A percentile compares a stretch with the other conserved stretches of the same genome.
phyloP scores from a whole-genome alignment of 345 rosid species.

The Boechera divaricarpa region DNA sequence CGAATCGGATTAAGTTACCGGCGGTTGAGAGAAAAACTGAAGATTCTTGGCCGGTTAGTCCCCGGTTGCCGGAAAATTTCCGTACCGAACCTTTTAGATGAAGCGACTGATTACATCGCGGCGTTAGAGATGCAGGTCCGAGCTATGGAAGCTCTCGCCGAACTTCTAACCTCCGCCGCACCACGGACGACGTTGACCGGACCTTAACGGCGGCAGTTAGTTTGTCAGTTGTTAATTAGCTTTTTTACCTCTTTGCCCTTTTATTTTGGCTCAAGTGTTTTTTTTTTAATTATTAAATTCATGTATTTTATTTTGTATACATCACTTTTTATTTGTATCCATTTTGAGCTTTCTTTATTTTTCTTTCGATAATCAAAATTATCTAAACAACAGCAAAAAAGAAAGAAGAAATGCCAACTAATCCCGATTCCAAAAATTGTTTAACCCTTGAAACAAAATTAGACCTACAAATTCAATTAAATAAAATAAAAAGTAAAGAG shows the following conservation, averaged over 20 bases:
- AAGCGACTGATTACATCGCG: slow-evolving; percentile 82
- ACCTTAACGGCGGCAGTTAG: slow-evolving; percentile 40
- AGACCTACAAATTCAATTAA: neutral
- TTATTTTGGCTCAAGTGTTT: neutral
- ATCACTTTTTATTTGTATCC: slow-evolving; percentile 19
- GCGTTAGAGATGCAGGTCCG: slow-evolving; percentile 96
- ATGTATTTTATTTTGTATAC: slow-evolving; percentile 41
- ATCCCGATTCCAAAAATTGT: slow-evolving; percentile 16
- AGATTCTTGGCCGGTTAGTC: slow-evolving; percentile 65
- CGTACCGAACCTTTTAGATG: slow-evolving; percentile 65
- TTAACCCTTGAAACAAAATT: neutral
- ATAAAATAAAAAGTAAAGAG: neutral
- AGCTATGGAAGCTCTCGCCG: slow-evolving; percentile 72
- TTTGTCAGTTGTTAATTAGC: slow-evolving; percentile 36
- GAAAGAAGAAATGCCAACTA: neutral
- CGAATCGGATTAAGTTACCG: slow-evolving; percentile 48
- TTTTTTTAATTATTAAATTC: slow-evolving; percentile 26
- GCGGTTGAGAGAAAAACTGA: slow-evolving; percentile 59
- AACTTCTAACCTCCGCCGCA: slow-evolving; percentile 39
- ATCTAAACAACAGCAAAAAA: neutral
- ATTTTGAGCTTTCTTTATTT: slow-evolving; percentile 17
- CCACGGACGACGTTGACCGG: slow-evolving; percentile 39
- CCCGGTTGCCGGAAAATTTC: slow-evolving; percentile 87
- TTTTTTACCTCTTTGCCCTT: slow-evolving; percentile 31
- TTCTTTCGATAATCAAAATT: neutral